A percentile compares a stretch with the other conserved stretches of the same genome.
phyloP scores from a whole-genome alignment of 495 filamentous ascomycete genomes.

The Trichoderma asperelloides region DNA sequence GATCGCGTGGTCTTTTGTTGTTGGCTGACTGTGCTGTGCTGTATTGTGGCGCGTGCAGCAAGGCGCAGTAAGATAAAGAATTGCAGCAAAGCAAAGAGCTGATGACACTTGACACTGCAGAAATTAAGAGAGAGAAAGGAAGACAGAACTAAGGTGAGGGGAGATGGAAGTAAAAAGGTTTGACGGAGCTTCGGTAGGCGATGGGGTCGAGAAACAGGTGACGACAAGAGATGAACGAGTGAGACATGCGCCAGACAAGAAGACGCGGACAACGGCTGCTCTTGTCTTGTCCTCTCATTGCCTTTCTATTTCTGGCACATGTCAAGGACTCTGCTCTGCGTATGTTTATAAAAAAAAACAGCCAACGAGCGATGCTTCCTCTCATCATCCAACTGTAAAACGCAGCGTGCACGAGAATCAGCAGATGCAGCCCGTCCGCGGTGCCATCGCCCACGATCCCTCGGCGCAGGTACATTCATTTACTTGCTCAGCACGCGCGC shows the following conservation, averaged over 20 bases:
- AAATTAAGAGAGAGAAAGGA: neutral
- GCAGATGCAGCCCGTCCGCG: too few species aligned
- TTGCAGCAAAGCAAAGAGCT: too few species aligned
- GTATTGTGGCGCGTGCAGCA: neutral
- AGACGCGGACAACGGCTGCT: neutral
- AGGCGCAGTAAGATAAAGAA: too few species aligned
- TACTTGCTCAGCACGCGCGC: too few species aligned
- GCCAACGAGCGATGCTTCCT: neutral
- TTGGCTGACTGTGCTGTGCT: neutral
- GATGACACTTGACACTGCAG: neutral
- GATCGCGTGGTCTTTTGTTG: neutral
- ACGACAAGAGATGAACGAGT: neutral
- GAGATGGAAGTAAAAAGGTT: neutral
- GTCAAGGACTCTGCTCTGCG: too few species aligned
- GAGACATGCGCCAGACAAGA: neutral
- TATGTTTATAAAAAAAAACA: too few species aligned
- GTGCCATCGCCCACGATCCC: too few species aligned
- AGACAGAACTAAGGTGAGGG: neutral
- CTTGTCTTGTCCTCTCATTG: too few species aligned
- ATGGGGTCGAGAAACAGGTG: neutral
- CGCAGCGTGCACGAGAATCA: too few species aligned
- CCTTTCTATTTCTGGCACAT: too few species aligned
- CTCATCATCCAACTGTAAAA: too few species aligned
- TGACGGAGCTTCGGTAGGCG: neutral
- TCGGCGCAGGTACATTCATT: too few species aligned